Percentiles rank a stretch among this genome's conserved stretches.
phyloP scores from a whole-genome alignment of 2,329 filamentous ascomycete species.

The Claviceps monticola region DNA sequence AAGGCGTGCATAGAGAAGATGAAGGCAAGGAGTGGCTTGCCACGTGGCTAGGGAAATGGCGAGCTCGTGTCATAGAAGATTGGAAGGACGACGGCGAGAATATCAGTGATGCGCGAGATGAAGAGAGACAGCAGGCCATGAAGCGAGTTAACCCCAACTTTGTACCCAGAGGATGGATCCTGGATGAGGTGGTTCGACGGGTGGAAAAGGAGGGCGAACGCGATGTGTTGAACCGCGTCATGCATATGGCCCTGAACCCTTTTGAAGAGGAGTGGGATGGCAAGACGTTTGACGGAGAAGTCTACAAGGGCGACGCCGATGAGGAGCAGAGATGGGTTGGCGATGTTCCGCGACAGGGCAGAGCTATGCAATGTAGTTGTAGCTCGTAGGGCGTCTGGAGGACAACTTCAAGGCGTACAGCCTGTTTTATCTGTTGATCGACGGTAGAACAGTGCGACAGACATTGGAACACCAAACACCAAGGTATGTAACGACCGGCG shows the following conservation, averaged over 20 bases:
- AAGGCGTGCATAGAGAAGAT: slow-evolving; percentile 49
- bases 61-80: slow-evolving; percentile 55
- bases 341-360: slow-evolving; percentile 64
- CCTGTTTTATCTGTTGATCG: neutral
- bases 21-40: slow-evolving; percentile 54
- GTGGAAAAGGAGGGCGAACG: slow-evolving; percentile 77
- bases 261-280: slow-evolving; percentile 68
- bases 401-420: neutral
- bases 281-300: slow-evolving; percentile 29
- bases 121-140: slow-evolving; percentile 58
- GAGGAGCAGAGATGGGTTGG: slow-evolving; percentile 76
- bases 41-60: slow-evolving; percentile 74
- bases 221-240: slow-evolving; percentile 60
- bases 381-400: slow-evolving; percentile 47
- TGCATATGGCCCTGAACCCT: slow-evolving; percentile 72
- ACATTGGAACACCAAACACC: neutral
- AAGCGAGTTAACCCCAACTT: slow-evolving; percentile 86
- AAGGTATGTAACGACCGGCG: slow-evolving; percentile 51
- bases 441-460: no score
- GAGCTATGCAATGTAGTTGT: slow-evolving; percentile 89
- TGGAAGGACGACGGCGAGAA: slow-evolving; percentile 43
- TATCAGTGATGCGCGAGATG: slow-evolving; percentile 33
- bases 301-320: slow-evolving; percentile 44
- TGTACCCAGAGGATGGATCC: slow-evolving; percentile 75
- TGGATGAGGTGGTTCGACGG: slow-evolving; percentile 82